These are phyloP conservation scores for Aspergillus nidulans DNA, from an alignment of 495 filamentous ascomycete species.

Conservation along the genomic window DNA sequence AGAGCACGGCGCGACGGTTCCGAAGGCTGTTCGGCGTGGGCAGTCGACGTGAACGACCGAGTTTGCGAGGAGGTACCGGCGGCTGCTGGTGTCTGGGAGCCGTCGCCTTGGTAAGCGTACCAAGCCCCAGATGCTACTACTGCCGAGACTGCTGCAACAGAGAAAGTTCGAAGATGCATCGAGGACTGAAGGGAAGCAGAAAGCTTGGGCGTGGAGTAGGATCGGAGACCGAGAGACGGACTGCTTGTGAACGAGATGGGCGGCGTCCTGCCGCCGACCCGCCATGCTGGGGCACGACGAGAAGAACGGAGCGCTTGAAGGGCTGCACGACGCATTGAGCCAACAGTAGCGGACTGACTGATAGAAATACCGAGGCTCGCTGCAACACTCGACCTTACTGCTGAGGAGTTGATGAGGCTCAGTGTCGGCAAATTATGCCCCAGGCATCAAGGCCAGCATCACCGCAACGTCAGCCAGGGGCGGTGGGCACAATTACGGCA, in stretches of 20 bases:
- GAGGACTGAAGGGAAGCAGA: constrained; percentile 46
- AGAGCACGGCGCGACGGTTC: constrained; percentile 44
- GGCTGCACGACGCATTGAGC: constrained; percentile 61
- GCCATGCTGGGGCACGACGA: constrained; percentile 54
- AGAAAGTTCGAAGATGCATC: constrained; percentile 63
- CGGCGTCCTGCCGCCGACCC: constrained; percentile 43
- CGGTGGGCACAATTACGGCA: neutral
- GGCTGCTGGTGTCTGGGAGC: constrained; percentile 18
- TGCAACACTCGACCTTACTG: constrained; percentile 13
- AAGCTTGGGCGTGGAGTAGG: constrained; percentile 35
- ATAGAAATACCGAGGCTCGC: constrained; percentile 2
- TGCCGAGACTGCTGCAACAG: constrained; percentile 55
- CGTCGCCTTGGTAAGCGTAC: constrained; percentile 54
- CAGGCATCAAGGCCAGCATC: constrained; percentile 7
- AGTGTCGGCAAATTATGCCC: neutral
- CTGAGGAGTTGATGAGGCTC: neutral
- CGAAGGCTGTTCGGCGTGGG: constrained; percentile 28
- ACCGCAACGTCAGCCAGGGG: neutral
- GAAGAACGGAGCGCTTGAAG: constrained; percentile 58
- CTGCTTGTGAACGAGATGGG: constrained; percentile 40
- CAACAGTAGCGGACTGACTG: neutral
- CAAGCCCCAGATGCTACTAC: constrained; percentile 62
- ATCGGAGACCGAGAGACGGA: constrained; percentile 44
- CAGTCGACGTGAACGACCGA: constrained; percentile 27
- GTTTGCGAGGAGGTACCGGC: constrained; percentile 19